Base-by-base conservation (phyloP, 225 moss, liverwort and hornwort genomes). In the Polytrichum formosum region DNA sequence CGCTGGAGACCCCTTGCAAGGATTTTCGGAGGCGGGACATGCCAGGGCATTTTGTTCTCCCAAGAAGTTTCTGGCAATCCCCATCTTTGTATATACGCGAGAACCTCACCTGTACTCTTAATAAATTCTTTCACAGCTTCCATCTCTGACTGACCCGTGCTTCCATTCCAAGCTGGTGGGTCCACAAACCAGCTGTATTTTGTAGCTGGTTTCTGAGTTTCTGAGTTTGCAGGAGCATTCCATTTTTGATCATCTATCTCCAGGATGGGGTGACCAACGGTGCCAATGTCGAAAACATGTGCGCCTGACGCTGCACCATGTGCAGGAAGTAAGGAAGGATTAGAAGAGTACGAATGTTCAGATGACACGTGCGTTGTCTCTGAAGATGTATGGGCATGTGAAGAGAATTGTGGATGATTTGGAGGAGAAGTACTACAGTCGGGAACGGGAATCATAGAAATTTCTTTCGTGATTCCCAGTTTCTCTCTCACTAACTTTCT, bases 31-130 rank as follows among this genome's bases (percentile, higher is more conserved):
- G 84, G 83, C 61, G 94, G 97, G n/a, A 82, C 76, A 53, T 80
- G 90, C 97, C 97, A 97, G 10, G 94, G 94, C 94, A 92, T 91
- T 75, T 97, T 97, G 53, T 92, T 94, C 69, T 82, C 85, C 94
- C 91, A 92, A 18, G 92, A 85, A 7, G 85, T 88, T 37, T 77
- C 7, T 5, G 82, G 90, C 78, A 94, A 73, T 10, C 94, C 91
- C 68, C 89, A 86, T 67, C 81, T 69, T 64, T 82, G 76, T 0
- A 92, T 31, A 59, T 71, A 79, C 20, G 27, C 87, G 63, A 72
- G 79, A 4, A 81, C 10, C 27, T 75, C 77, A 10, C 86, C 53
- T 22, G 73, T 73, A 35, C 28, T 67, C 7, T 81, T 79, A 56
- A 94, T 67, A 22, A 72, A 80, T 56, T 78, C 82, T 71, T 91